Evolutionary conservation across 2,329 filamentous ascomycete species (phyloP).

Genomic region (Fusarium miscanthi): DNA sequence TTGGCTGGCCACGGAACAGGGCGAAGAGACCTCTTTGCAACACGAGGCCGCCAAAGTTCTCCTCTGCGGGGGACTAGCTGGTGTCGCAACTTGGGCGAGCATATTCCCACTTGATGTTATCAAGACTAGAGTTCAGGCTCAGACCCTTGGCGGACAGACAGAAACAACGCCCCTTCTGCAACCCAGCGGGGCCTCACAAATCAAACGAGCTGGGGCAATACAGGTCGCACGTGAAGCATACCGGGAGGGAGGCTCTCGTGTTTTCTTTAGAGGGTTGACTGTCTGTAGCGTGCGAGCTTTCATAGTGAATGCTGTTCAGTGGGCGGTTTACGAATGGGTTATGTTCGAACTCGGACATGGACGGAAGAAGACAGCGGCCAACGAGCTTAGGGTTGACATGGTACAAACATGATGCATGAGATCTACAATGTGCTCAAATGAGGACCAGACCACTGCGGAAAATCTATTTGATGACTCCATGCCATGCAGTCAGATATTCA

Average conservation of each 20-base stretch:
- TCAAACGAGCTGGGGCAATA: slow-evolving; percentile 62
- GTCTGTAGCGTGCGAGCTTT: slow-evolving; percentile 90
- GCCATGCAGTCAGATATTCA: not conserved
- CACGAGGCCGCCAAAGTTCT: slow-evolving; percentile 72
- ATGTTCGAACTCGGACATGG: slow-evolving; percentile 68
- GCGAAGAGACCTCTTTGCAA: slow-evolving; percentile 42
- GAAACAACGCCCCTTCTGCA: slow-evolving; percentile 30
- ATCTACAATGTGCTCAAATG: not conserved
- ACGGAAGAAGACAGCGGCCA: slow-evolving; percentile 23
- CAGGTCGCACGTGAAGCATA: slow-evolving; percentile 76
- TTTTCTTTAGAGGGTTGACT: slow-evolving; percentile 79
- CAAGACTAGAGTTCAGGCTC: slow-evolving; percentile 91
- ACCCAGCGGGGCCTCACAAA: slow-evolving; percentile 38
- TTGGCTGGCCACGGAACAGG: slow-evolving; percentile 53
- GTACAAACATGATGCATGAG: not conserved
- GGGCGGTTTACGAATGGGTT: slow-evolving; percentile 91
- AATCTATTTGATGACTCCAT: not conserved
- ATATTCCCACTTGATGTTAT: slow-evolving; percentile 93
- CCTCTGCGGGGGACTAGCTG: slow-evolving; percentile 87
- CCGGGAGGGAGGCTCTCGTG: slow-evolving; percentile 65
- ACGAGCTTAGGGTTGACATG: slow-evolving; percentile 1
- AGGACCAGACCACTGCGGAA: not conserved
- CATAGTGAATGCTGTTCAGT: slow-evolving; percentile 92
- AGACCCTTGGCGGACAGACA: slow-evolving; percentile 53
- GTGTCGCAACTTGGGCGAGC: slow-evolving; percentile 87